phyloP scores from a whole-genome alignment of 2,329 filamentous ascomycete species.

The Colletotrichum graminicola region DNA sequence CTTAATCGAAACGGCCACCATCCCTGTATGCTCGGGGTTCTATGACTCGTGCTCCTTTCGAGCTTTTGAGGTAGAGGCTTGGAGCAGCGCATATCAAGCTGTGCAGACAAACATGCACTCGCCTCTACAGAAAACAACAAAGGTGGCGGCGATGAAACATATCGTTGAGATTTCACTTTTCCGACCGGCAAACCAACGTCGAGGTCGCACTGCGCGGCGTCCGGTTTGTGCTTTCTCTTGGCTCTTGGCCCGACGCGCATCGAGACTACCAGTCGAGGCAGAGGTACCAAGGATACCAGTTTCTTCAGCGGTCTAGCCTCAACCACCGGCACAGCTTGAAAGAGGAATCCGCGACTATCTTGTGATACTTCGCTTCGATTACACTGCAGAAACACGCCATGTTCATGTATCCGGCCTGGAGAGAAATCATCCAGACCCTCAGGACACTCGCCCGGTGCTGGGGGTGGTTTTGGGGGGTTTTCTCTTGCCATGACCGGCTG shows the following conservation, averaged over 20 bases:
- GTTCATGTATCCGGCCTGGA: background rate
- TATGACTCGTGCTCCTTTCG: background rate
- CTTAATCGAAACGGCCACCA: background rate
- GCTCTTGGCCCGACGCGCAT: background rate
- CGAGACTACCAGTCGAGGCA: background rate
- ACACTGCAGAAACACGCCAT: background rate
- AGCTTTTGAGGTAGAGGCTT: background rate
- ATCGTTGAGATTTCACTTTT: too few species aligned
- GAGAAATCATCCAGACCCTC: background rate
- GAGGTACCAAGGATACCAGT: background rate
- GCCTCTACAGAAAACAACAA: background rate
- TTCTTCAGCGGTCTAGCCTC: background rate
- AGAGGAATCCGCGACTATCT: background rate
- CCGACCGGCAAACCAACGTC: background rate
- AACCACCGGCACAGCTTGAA: background rate
- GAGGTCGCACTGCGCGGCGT: background rate
- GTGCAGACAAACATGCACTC: background rate
- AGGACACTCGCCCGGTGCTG: background rate
- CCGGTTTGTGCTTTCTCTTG: background rate
- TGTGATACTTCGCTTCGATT: too few species aligned
- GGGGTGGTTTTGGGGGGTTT: too few species aligned
- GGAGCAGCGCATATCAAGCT: background rate
- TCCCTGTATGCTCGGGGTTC: background rate
- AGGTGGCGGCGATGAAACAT: background rate
- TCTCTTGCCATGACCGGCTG: background rate